Percentiles rank a stretch among this genome's conserved stretches.
phyloP scores from a whole-genome alignment of 257 asterid species.

The Solanum appendiculatum region DNA sequence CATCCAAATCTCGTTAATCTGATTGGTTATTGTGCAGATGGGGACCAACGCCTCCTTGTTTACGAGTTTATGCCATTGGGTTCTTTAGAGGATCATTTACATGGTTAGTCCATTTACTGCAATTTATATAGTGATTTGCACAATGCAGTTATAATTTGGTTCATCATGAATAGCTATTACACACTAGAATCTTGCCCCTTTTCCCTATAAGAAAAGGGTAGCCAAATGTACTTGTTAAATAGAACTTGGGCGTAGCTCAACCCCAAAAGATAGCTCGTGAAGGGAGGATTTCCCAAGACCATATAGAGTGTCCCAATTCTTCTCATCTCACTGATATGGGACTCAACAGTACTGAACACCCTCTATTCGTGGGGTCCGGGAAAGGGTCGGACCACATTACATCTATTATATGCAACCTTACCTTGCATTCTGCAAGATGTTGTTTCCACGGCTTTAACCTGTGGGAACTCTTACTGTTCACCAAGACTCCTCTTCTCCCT shows the following conservation, averaged over 20 bases:
- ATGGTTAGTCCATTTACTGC: slow-evolving; percentile 45
- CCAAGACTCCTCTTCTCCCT: background rate
- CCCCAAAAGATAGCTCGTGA: background rate
- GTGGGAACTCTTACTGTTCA: background rate
- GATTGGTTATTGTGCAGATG: slow-evolving; percentile 98
- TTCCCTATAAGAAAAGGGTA: background rate
- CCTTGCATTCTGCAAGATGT: background rate
- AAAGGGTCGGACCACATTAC: background rate
- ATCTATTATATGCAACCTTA: background rate
- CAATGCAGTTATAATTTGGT: background rate
- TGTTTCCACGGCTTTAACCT: background rate
- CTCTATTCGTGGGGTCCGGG: background rate
- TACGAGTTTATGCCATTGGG: slow-evolving; percentile 96
- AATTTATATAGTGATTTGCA: background rate
- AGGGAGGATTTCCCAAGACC: background rate
- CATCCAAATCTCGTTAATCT: slow-evolving; percentile 91
- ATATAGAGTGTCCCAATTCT: background rate
- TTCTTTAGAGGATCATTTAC: slow-evolving; percentile 96
- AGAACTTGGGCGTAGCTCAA: background rate
- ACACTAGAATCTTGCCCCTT: background rate
- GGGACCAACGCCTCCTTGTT: slow-evolving; percentile 95
- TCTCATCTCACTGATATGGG: background rate
- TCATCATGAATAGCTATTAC: background rate
- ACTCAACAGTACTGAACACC: background rate
- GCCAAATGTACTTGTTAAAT: background rate